Evolutionary conservation across 2,329 filamentous ascomycete species (phyloP), one percentile per base, ranked within the genome.

Genomic region (Leptodontidium sp.): DNA sequence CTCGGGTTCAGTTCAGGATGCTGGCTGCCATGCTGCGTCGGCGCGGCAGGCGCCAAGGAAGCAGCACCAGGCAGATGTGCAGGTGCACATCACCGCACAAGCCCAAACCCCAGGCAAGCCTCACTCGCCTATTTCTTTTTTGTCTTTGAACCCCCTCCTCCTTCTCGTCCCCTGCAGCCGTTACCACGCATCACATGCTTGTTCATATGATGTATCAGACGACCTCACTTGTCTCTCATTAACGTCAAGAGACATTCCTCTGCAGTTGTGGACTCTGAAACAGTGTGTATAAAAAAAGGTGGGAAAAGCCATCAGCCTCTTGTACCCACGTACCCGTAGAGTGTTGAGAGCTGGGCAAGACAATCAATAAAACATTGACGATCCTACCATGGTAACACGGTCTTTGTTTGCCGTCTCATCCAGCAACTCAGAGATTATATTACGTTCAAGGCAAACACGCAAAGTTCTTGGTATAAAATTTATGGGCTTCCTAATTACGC

Each of bases 151-250:
- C 45, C 26, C 24, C 32, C 38, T 43, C 35, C 53, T 40, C 45
- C 9, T 21, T 12, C 12, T n/a, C 38, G 32, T 47, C 24, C 55
- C 64, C 53, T 50, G 64, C 53, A 58, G 32, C 40, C 40, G 24
- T 59, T 49, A 65, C 57, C 64, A 59, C 61, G 43, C 35, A 53
- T 68, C 67, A 68, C 67, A 68, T 68, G 67, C 40, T 14, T 17
- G 11, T 26, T 52, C 15, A 63, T 52, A 63, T 66, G 58, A 63
- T 66, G 24, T 61, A 66, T 68, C 67, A 68, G 63, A 68, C 50
- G 67, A 68, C 67, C 40, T 7, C 26, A 47, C 21, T 50, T 38
- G 15, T 59, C 47, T 17, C 21, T 40, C 24, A 38, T 15, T 14
- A 58, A 38, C 32, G 67, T 68, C 67, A 68, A 68, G 40, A 66